Evolutionary conservation across 306 rosid species (phyloP).

Genomic region (Crotalaria pallida): DNA sequence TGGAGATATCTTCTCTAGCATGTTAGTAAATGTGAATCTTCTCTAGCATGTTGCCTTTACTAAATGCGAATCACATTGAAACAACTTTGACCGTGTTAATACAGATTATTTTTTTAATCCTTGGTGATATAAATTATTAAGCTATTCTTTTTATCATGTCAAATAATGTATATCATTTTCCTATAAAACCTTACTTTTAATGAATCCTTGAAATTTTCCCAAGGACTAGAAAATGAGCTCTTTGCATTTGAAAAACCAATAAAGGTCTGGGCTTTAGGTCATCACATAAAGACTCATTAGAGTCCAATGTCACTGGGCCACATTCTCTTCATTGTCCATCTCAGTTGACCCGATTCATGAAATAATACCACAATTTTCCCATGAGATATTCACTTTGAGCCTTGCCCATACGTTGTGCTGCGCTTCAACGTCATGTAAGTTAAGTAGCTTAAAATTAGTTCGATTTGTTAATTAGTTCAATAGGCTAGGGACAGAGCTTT

Average conservation of each 20-base stretch:
- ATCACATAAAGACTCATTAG: background rate
- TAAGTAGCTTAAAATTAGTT: too few species aligned
- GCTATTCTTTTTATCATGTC: too few species aligned
- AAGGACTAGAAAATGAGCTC: background rate
- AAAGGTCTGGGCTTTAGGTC: background rate
- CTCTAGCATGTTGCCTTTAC: background rate
- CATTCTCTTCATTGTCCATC: background rate
- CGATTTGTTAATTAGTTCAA: too few species aligned
- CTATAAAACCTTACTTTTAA: too few species aligned
- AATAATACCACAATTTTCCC: background rate
- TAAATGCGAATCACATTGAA: background rate
- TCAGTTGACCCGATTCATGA: background rate
- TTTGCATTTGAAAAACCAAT: background rate
- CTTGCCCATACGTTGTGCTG: background rate
- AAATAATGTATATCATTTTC: too few species aligned
- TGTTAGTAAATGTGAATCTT: too few species aligned
- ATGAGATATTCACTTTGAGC: background rate
- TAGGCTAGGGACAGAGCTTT: too few species aligned
- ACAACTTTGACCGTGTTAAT: background rate
- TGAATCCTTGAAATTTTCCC: background rate
- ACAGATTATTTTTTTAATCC: background rate
- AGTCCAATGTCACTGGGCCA: background rate
- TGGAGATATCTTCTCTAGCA: too few species aligned
- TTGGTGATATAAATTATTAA: too few species aligned
- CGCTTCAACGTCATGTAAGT: too few species aligned